Evolutionary conservation across 805 yeast genomes (phyloP).

Genomic region (Yarrowia osloensis): DNA sequence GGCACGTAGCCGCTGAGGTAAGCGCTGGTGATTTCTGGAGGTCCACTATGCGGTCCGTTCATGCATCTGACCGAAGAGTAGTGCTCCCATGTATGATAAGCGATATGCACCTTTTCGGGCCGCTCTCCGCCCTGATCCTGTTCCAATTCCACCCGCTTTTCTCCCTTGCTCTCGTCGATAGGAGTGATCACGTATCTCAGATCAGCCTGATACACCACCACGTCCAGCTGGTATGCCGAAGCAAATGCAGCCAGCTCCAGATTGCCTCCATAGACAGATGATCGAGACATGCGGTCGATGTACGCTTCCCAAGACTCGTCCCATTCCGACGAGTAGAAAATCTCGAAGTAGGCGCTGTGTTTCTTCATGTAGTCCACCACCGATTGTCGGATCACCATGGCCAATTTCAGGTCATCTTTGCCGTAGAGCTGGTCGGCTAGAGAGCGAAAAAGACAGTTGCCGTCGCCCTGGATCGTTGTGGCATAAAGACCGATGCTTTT

Average conservation of each 20-base stretch:
- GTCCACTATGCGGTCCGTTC: slow-evolving; percentile 45
- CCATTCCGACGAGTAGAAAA: slow-evolving; percentile 40
- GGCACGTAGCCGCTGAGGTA: background rate
- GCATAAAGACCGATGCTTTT: slow-evolving; percentile 44
- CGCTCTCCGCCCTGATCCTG: slow-evolving; percentile 3
- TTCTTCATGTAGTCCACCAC: slow-evolving; percentile 42
- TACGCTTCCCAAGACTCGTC: slow-evolving; percentile 45
- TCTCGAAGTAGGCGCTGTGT: slow-evolving; percentile 40
- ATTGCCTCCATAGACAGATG: slow-evolving; percentile 48
- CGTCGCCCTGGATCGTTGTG: slow-evolving; percentile 46
- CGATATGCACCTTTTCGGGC: slow-evolving; percentile 41
- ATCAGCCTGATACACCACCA: slow-evolving; percentile 46
- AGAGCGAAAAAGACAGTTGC: slow-evolving; percentile 49
- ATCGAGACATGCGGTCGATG: slow-evolving; percentile 42
- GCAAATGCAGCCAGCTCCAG: slow-evolving; percentile 49
- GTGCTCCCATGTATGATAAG: slow-evolving; percentile 50
- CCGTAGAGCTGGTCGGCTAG: slow-evolving; percentile 47
- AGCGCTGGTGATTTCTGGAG: slow-evolving; percentile 35
- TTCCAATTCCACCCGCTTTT: background rate
- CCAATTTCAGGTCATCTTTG: slow-evolving; percentile 40
- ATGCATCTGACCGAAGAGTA: slow-evolving; percentile 46
- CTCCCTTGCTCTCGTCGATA: slow-evolving; percentile 8
- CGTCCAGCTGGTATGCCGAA: slow-evolving; percentile 39
- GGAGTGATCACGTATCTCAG: slow-evolving; percentile 41
- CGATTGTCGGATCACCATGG: slow-evolving; percentile 38